phyloP scores from a whole-genome alignment of 768 basidiomycete genomes.

The Macrolepiota dolichaula region DNA sequence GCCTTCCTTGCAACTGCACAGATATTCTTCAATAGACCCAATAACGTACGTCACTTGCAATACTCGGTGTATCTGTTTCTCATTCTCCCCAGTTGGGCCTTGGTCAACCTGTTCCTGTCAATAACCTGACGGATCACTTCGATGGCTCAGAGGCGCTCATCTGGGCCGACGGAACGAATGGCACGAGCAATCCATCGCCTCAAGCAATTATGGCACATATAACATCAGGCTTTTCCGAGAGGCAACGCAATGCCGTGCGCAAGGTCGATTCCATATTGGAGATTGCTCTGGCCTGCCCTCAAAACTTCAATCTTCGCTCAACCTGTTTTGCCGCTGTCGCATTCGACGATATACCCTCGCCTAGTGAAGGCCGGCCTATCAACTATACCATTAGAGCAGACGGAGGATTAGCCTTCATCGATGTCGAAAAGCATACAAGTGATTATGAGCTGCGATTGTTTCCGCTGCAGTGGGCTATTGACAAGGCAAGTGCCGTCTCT shows the following conservation, averaged over 20 bases:
- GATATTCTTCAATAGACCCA: slow-evolving; percentile 52
- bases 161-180: slow-evolving; percentile 70
- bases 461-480: slow-evolving; percentile 76
- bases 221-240: slow-evolving; percentile 44
- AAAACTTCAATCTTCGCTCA: slow-evolving; percentile 71
- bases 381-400: slow-evolving; percentile 75
- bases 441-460: slow-evolving; percentile 67
- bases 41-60: slow-evolving; percentile 44
- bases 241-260: slow-evolving; percentile 47
- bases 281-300: slow-evolving; percentile 58
- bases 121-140: slow-evolving; percentile 43
- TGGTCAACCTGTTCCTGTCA: slow-evolving; percentile 52
- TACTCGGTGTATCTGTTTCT: neutral
- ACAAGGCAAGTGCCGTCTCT: slow-evolving; percentile 43
- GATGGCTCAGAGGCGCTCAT: slow-evolving; percentile 50
- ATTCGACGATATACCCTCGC: slow-evolving; percentile 53
- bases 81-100: slow-evolving; percentile 49
- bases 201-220: slow-evolving; percentile 58
- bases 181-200: slow-evolving; percentile 51
- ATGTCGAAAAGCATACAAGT: slow-evolving; percentile 62
- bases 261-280: slow-evolving; percentile 43
- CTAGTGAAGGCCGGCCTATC: slow-evolving; percentile 30
- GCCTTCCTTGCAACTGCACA: slow-evolving; percentile 66
- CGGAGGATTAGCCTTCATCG: slow-evolving; percentile 57
- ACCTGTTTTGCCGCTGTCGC: slow-evolving; percentile 67